phyloP scores from a whole-genome alignment of 2,329 filamentous ascomycete genomes.

The Lachnellula occidentalis region DNA sequence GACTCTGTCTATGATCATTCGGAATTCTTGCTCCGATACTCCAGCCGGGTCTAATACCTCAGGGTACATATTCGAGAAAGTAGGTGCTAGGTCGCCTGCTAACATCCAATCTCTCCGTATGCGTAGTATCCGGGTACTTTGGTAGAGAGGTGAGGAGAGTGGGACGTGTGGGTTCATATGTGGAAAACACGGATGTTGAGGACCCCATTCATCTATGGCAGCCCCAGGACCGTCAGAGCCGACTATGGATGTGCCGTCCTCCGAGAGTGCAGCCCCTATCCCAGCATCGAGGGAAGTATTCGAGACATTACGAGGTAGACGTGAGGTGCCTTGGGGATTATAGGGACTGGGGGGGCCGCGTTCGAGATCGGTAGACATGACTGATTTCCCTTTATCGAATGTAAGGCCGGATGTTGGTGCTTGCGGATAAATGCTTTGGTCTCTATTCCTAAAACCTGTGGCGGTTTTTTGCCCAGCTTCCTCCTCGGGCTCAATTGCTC shows the following conservation, averaged over 20 bases:
- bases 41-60: slow-evolving; percentile 86
- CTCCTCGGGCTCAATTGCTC: slow-evolving; percentile 18
- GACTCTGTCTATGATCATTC: slow-evolving; percentile 72
- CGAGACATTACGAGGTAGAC: slow-evolving; percentile 22
- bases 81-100: slow-evolving; percentile 82
- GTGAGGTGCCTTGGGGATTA: slow-evolving; percentile 18
- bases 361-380: slow-evolving; percentile 29
- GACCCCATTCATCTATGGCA: slow-evolving; percentile 76
- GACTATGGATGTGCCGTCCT: slow-evolving; percentile 31
- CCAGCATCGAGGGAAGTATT: slow-evolving; percentile 23
- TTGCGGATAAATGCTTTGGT: slow-evolving; percentile 12
- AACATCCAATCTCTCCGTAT: slow-evolving; percentile 89
- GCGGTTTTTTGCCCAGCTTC: slow-evolving; percentile 7
- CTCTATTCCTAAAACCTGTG: slow-evolving; percentile 15
- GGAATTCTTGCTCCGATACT: slow-evolving; percentile 80
- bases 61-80: slow-evolving; percentile 91
- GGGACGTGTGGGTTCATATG: slow-evolving; percentile 91
- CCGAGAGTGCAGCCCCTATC: slow-evolving; percentile 28
- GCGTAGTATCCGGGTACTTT: slow-evolving; percentile 81
- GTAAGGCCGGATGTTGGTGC: slow-evolving; percentile 19
- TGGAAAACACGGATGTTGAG: slow-evolving; percentile 88
- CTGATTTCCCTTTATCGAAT: slow-evolving; percentile 21
- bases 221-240: slow-evolving; percentile 40
- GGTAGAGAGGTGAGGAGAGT: slow-evolving; percentile 65
- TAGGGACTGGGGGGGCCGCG: slow-evolving; percentile 25